Evolutionary conservation across 805 yeast genomes (phyloP).

Genomic region (Saccharomycopsis sp.): DNA sequence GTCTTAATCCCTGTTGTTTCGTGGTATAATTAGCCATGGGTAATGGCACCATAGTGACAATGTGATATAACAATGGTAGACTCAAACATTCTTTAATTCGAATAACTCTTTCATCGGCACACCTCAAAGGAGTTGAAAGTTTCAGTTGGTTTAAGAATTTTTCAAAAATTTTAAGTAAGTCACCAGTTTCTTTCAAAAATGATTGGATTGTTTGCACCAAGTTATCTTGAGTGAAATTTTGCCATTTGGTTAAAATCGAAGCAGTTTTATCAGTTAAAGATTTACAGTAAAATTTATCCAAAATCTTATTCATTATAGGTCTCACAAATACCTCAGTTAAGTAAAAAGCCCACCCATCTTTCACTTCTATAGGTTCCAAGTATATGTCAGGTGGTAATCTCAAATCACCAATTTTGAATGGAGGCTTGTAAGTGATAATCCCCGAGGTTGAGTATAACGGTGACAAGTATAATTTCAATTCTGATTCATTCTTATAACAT

Average conservation of each 20-base stretch:
- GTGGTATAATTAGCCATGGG: constrained; percentile 18
- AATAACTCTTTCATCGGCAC: constrained; percentile 20
- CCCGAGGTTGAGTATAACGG: constrained; percentile 18
- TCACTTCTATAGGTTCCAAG: constrained; percentile 9
- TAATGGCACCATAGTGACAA: constrained; percentile 15
- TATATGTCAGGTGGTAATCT: constrained; percentile 11
- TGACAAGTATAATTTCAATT: constrained; percentile 18
- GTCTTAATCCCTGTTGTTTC: constrained; percentile 1
- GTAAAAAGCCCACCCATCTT: constrained; percentile 22
- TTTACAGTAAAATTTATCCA: constrained; percentile 11
- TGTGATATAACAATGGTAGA: constrained; percentile 18
- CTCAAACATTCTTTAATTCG: constrained; percentile 19
- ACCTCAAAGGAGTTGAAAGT: constrained; percentile 18
- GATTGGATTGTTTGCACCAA: constrained; percentile 15
- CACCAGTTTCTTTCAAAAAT: constrained; percentile 19
- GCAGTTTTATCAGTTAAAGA: neutral
- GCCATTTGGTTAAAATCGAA: constrained; percentile 13
- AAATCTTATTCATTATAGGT: constrained; percentile 19
- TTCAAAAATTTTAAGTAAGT: constrained; percentile 18
- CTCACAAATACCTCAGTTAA: constrained; percentile 21
- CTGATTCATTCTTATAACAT: constrained; percentile 19
- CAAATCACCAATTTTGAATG: constrained; percentile 19
- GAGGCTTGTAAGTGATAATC: constrained; percentile 19
- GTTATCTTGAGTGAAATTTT: constrained; percentile 10
- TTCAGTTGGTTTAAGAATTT: constrained; percentile 17